Base-by-base conservation (phyloP, 2,329 filamentous ascomycete species). In the Pseudodiploospora longispora region DNA sequence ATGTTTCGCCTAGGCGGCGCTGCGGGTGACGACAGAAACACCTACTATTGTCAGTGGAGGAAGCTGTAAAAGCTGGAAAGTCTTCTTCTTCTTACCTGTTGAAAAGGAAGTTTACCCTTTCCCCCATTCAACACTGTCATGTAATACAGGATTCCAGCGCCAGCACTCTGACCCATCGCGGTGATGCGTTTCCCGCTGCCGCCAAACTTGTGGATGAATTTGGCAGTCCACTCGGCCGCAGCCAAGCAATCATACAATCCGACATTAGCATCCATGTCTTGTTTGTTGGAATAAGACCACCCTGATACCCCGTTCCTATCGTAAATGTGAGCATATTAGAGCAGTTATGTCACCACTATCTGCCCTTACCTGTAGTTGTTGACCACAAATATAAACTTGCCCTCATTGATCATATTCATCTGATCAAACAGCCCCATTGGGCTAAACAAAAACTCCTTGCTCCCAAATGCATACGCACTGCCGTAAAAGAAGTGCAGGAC, bases 91-190 rank as follows among this genome's bases (percentile, higher is more conserved):
- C 43, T 28, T 40, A 35, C 59, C 47, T 66, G 63, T 38, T 62
- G 61, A 53, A 74, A 75, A 2, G 69, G 70, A 6, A 52, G 54
- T 29, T 40, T 48, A 6, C 50, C 53, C 27, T 54, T 55, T 2
- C 70, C 72, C 7, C 63, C 54, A 10, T 55, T 51, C 63, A 28
- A 74, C 3, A 47, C 78, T 47, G 78, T 70, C 44, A 79, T 74
- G 50, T 78, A 73, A 59, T 76, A 66, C 45, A 80, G 68, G 3
- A 68, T 72, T 0, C 72, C 73, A 6, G 63, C 74, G 29, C 75
- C 75, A 6, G 75, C 73, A 10, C 68, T 72, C 47, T 72, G 60
- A 5, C 73, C 74, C 12, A 75, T 63, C 10, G 76, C 62, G 1
- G 74, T 77, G 33, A 78, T 67, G 10, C 64, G 62, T 3, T 63